Conservation (phyloP, 1,284 basidiomycete genomes). For the Apiotrichum gamsii region DNA sequence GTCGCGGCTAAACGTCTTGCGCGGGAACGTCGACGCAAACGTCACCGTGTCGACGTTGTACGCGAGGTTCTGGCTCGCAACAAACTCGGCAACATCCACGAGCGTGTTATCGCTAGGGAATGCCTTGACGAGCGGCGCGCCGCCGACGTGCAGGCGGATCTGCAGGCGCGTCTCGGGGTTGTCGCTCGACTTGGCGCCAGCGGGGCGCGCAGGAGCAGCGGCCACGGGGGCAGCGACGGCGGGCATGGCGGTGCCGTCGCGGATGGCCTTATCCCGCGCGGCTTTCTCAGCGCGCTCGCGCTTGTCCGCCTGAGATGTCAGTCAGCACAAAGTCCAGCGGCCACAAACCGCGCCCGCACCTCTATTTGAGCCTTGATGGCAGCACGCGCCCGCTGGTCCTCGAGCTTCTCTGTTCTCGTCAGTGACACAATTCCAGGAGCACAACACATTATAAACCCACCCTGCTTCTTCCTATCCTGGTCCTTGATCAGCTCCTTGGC, state of each 20-base stretch:
- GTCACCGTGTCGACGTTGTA: constrained; percentile 69
- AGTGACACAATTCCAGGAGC: neutral
- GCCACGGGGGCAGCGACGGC: constrained; percentile 48
- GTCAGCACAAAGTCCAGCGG: neutral
- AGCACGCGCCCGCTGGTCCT: constrained; percentile 73
- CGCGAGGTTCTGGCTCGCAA: constrained; percentile 64
- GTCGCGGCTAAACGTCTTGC: constrained; percentile 46
- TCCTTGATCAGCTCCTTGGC: constrained; percentile 73
- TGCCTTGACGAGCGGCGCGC: constrained; percentile 70
- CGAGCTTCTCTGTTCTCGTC: constrained; percentile 63
- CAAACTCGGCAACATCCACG: constrained; percentile 74
- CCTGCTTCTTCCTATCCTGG: constrained; percentile 67
- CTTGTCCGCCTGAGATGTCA: constrained; percentile 61
- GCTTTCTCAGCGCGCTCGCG: constrained; percentile 76
- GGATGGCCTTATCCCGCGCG: constrained; percentile 77
- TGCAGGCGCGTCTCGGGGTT: constrained; percentile 75
- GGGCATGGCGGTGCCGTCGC: constrained; percentile 57
- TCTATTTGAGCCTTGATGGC: constrained; percentile 88
- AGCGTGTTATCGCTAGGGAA: constrained; percentile 70
- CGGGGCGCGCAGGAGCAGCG: constrained; percentile 7
- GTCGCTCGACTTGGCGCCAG: constrained; percentile 59
- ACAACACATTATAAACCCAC: constrained; percentile 46
- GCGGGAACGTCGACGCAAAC: constrained; percentile 74
- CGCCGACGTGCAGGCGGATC: constrained; percentile 71
- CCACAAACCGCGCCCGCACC: too few relatives aligned